phyloP scores from a whole-genome alignment of 768 basidiomycete genomes.

The Phaeotremella fagi region DNA sequence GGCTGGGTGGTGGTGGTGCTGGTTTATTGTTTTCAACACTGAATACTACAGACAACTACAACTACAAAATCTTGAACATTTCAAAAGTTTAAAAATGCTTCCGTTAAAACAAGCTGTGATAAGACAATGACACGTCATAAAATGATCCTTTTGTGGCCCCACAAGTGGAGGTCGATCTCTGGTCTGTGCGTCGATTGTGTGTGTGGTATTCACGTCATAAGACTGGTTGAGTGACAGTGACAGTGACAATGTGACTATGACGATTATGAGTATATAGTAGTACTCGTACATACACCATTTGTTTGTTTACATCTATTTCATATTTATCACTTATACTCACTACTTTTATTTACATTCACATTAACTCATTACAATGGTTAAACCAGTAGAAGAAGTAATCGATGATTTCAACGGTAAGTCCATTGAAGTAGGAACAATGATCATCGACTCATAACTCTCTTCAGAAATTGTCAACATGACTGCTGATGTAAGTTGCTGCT shows the following conservation, averaged over 20 bases:
- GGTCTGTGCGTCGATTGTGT: too few species aligned
- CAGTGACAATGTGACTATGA: too few species aligned
- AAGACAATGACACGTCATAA: neutral
- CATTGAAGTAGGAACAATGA: neutral
- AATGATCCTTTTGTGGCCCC: neutral
- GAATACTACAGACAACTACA: neutral
- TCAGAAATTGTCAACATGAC: conserved; percentile 51
- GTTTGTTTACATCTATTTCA: too few species aligned
- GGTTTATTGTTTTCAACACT: too few species aligned
- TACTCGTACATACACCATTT: too few species aligned
- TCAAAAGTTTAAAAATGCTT: neutral
- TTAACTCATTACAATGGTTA: conserved; percentile 38
- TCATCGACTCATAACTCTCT: neutral
- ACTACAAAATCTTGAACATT: neutral
- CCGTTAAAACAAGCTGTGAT: neutral
- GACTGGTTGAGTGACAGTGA: too few species aligned
- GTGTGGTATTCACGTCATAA: too few species aligned
- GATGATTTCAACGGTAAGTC: conserved; percentile 45
- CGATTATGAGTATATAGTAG: too few species aligned
- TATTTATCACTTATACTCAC: too few species aligned
- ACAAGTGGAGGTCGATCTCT: neutral
- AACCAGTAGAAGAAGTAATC: conserved; percentile 48
- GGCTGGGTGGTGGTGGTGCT: neutral
- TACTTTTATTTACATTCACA: too few species aligned
- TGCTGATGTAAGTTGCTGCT: conserved; percentile 38